Percentiles rank a stretch among this genome's conserved stretches.
These are phyloP conservation scores for Piper betle DNA, from an alignment of 164 flowering plant genomes.

Conservation along the genomic window DNA sequence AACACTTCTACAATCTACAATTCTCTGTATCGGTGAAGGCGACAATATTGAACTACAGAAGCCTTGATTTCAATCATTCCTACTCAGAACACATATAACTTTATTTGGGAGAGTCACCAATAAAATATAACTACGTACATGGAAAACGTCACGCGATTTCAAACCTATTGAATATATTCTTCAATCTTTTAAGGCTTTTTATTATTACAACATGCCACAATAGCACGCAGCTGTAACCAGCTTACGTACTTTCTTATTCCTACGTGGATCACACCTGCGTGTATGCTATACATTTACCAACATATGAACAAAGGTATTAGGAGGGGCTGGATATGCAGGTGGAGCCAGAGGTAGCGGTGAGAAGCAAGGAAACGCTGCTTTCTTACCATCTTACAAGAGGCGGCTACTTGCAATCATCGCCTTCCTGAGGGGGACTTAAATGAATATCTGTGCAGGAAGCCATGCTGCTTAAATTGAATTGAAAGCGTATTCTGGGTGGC, in stretches of 20 bases:
- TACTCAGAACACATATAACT: not conserved
- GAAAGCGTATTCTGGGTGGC: constrained; percentile 34
- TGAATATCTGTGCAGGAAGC: not conserved
- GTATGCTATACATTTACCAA: not conserved
- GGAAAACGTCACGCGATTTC: too few species aligned
- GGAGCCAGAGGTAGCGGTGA: not conserved
- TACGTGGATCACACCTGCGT: not conserved
- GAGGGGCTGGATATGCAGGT: too few species aligned
- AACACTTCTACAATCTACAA: too few species aligned
- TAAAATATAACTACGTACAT: too few species aligned
- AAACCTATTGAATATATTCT: too few species aligned
- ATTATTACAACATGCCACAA: not conserved
- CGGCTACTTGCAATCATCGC: not conserved
- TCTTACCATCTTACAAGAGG: not conserved
- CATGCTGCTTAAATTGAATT: constrained; percentile 17
- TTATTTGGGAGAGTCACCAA: too few species aligned
- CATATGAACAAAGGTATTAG: not conserved
- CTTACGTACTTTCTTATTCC: not conserved
- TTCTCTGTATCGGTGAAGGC: too few species aligned
- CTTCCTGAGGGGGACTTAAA: not conserved
- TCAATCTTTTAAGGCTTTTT: too few species aligned
- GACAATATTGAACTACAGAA: too few species aligned
- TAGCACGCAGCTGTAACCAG: not conserved
- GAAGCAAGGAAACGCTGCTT: not conserved
- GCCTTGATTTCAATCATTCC: not conserved